Evolutionary conservation across 345 rosid species (phyloP).

Genomic region (Eucalyptus caleyi): DNA sequence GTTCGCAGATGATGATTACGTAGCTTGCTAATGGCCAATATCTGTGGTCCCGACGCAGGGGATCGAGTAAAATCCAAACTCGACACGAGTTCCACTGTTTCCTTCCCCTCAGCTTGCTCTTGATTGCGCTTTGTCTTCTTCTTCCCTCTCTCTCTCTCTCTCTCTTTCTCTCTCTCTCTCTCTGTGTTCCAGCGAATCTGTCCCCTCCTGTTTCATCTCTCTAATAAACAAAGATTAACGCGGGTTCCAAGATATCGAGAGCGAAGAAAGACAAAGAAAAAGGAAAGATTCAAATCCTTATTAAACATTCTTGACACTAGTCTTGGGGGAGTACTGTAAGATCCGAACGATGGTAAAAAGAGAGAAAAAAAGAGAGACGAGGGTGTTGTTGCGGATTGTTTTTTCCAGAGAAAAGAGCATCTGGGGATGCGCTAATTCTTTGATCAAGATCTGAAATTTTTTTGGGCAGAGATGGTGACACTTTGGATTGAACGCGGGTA

Average conservation of each 20-base stretch:
- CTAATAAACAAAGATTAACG: not conserved
- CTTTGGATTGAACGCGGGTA: not conserved
- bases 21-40: not conserved
- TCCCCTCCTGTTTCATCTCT: not conserved
- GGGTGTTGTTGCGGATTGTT: not conserved
- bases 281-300: not conserved
- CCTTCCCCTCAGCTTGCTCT: not conserved
- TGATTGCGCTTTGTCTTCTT: not conserved
- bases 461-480: slow-evolving; percentile 2
- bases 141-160: not conserved
- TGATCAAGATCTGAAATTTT: not conserved
- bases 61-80: not conserved
- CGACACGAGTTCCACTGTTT: not conserved
- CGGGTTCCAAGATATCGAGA: not conserved
- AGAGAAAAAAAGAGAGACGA: not conserved
- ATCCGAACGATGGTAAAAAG: not conserved
- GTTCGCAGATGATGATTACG: not conserved
- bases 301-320: not conserved
- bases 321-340: not conserved
- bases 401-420: slow-evolving; percentile 2
- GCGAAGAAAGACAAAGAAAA: not conserved
- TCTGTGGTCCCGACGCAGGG: not conserved
- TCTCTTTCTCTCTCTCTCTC: not conserved
- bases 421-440: slow-evolving; percentile 23
- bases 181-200: not conserved